Conservation (phyloP, 805 yeast species). For the Metschnikowia lochheadii region DNA sequence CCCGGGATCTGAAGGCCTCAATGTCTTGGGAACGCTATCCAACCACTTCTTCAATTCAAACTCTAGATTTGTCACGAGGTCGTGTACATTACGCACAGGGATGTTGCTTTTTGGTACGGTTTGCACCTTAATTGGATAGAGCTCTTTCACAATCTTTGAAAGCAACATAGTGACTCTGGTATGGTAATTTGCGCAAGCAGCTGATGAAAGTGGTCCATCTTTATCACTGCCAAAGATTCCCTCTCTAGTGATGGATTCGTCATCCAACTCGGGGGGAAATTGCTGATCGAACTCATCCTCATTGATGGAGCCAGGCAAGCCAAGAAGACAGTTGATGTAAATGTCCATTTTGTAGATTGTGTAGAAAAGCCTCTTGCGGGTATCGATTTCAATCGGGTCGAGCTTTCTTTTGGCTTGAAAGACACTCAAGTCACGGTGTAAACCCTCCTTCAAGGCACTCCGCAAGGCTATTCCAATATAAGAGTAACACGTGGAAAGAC, state of each 20-base stretch:
- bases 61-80: conserved; percentile 59
- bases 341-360: conserved; percentile 88
- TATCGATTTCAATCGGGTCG: conserved; percentile 77
- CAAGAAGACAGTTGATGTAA: conserved; percentile 81
- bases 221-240: conserved; percentile 48
- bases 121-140: conserved; percentile 67
- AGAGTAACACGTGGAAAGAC: conserved; percentile 81
- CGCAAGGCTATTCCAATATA: conserved; percentile 85
- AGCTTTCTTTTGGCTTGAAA: conserved; percentile 48
- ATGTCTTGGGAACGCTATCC: conserved; percentile 61
- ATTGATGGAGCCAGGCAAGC: conserved; percentile 72
- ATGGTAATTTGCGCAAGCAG: conserved; percentile 82
- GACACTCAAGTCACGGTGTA: conserved; percentile 63
- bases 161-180: conserved; percentile 69
- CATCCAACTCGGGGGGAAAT: conserved; percentile 79
- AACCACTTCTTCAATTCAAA: conserved; percentile 69
- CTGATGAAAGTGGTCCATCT: conserved; percentile 56
- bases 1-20: conserved; percentile 67
- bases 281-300: conserved; percentile 86
- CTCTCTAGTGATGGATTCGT: conserved; percentile 73
- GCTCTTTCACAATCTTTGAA: conserved; percentile 62
- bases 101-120: conserved; percentile 9
- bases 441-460: conserved; percentile 76
- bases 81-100: conserved; percentile 32
- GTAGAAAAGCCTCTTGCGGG: conserved; percentile 82